Evolutionary conservation across 495 filamentous ascomycete species (phyloP).

Genomic region (Ascobolus immersus): DNA sequence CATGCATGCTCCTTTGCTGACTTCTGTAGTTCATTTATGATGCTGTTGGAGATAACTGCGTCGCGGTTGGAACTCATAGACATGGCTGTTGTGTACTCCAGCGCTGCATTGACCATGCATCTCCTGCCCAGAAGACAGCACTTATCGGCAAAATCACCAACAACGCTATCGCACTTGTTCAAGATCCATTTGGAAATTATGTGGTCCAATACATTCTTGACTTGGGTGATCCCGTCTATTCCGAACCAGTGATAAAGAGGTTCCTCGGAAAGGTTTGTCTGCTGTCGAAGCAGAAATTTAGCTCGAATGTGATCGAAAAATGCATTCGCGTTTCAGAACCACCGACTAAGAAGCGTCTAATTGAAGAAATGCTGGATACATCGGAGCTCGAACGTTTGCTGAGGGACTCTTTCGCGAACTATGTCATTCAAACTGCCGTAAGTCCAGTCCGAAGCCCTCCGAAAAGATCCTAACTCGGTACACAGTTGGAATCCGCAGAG

Average conservation of each 20-base stretch:
- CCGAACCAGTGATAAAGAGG: slow-evolving; percentile 51
- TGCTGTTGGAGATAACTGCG: slow-evolving; percentile 61
- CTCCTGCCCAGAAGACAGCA: slow-evolving; percentile 63
- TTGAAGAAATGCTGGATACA: slow-evolving; percentile 57
- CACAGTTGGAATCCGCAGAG: slow-evolving; percentile 49
- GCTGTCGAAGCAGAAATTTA: slow-evolving; percentile 93
- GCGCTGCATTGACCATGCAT: slow-evolving; percentile 91
- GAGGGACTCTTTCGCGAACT: slow-evolving; percentile 81
- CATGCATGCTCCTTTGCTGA: slow-evolving; percentile 5
- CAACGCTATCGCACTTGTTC: slow-evolving; percentile 58
- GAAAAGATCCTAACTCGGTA: slow-evolving; percentile 5
- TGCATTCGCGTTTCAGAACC: slow-evolving; percentile 59
- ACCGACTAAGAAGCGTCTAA: slow-evolving; percentile 36
- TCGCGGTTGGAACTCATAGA: slow-evolving; percentile 83
- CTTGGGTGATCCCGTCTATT: slow-evolving; percentile 56
- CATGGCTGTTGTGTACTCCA: slow-evolving; percentile 96
- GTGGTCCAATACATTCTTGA: slow-evolving; percentile 97
- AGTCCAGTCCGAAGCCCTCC: not conserved
- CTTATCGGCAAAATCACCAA: slow-evolving; percentile 63
- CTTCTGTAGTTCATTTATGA: slow-evolving; percentile 58
- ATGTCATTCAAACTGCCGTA: slow-evolving; percentile 81
- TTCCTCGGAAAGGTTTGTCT: slow-evolving; percentile 48
- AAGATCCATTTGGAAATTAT: slow-evolving; percentile 95
- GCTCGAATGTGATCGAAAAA: slow-evolving; percentile 96
- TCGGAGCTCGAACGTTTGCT: slow-evolving; percentile 64